phyloP scores from a whole-genome alignment of 768 basidiomycete genomes.

The Rhodocollybia butyracea region DNA sequence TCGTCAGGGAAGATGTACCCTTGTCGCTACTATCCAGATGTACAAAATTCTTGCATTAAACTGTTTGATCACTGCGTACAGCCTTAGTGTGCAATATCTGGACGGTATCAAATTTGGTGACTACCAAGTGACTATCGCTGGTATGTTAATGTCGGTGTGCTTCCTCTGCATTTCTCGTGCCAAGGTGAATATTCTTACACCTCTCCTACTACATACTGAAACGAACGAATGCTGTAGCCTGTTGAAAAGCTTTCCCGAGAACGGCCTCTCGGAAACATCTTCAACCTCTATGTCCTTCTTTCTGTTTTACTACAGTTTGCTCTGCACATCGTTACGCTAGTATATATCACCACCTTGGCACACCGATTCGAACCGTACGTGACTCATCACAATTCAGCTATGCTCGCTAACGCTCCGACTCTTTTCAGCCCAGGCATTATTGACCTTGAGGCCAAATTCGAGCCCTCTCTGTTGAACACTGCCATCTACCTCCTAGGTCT shows the following conservation, averaged over 20 bases:
- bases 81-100: constrained; percentile 93
- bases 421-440: constrained; percentile 62
- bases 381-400: constrained; percentile 11
- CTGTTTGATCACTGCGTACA: constrained; percentile 98
- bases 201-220: too few relatives aligned
- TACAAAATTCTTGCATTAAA: constrained; percentile 99
- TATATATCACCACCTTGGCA: constrained; percentile 91
- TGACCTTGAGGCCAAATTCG: constrained; percentile 95
- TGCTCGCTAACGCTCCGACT: neutral
- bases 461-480: constrained; percentile 91
- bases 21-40: constrained; percentile 99
- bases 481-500: constrained; percentile 94
- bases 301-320: constrained; percentile 93
- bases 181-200: constrained; percentile 54
- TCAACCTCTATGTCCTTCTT: constrained; percentile 92
- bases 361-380: constrained; percentile 75
- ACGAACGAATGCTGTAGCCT: constrained; percentile 51
- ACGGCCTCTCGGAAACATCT: constrained; percentile 92
- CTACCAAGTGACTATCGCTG: constrained; percentile 96
- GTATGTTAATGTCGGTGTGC: constrained; percentile 96
- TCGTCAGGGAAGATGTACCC: constrained; percentile 95
- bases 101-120: constrained; percentile 99
- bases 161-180: constrained; percentile 98
- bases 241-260: constrained; percentile 93
- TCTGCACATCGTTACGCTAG: constrained; percentile 83